Base-by-base conservation (phyloP, 2,329 filamentous ascomycete species). In the Akanthomyces uredinophilus region DNA sequence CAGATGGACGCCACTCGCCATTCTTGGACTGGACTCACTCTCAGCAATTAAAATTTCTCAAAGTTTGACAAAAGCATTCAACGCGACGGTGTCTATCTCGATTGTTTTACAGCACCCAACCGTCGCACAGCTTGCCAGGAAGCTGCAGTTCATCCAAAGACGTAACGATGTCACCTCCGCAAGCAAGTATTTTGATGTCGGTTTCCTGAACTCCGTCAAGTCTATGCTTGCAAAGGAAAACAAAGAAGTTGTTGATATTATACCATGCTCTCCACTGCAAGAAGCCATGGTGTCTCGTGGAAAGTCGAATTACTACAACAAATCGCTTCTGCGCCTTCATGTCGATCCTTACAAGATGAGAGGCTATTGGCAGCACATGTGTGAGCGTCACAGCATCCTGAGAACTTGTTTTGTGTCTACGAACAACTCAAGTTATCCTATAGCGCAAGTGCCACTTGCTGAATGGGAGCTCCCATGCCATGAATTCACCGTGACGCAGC, bases 261-360 rank as follows among this genome's bases (percentile, higher is more conserved):
- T 93, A 5, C 92, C 92, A 1, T 96, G 93, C 70, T 96, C 92
- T 1, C 90, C 92, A 1, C 77, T 97, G 0, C 93, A 97, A 72
- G 90, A 96, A 75, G 89, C 88, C 1, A 96, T 96, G 92, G 78
- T 96, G 0, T 83, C 85, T 10, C 68, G 78, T 65, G 73, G 73
- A 1, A 72, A 76, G 13, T 74, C 75, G 1, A 79, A 86, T 2
- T 96, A 96, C 70, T 86, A 83, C 68, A 96, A 96, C 70, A 84
- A 83, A 53, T 85, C 91, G 61, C 73, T 88, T 0, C 83, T 96
- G 64, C 78, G 81, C 6, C 70, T 96, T 7, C 74, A 73, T 5
- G 77, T 80, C 1, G 73, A 86, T 39, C 63, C 83, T 0, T 66
- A 74, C 0, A 73, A 68, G 0, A 77, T 96, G 54, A 78, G 78